Conservation (phyloP, 2,329 filamentous ascomycete species). For the Alternaria sp. region DNA sequence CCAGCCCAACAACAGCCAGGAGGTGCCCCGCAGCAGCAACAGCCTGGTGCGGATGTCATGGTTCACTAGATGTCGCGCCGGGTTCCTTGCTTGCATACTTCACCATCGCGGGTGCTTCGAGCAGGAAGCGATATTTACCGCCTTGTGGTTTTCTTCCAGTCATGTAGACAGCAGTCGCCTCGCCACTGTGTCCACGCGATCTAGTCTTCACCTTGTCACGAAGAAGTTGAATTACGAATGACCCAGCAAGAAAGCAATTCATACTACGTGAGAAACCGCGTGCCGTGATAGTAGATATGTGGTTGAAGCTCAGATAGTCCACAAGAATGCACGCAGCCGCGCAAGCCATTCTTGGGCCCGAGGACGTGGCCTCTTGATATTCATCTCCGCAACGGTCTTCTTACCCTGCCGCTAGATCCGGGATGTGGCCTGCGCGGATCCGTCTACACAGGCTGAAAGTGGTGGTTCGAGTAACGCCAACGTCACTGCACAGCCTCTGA, state of each 20-base stretch:
- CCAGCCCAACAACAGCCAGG: constrained; percentile 32
- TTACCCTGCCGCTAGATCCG: constrained; percentile 11
- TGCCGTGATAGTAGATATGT: neutral
- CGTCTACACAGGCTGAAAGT: constrained; percentile 18
- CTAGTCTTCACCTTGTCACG: constrained; percentile 3
- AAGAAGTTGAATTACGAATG: neutral
- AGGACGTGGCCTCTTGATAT: constrained; percentile 10
- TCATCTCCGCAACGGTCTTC: constrained; percentile 18
- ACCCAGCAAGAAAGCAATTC: neutral
- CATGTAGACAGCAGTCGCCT: neutral
- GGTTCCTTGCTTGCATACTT: constrained; percentile 1
- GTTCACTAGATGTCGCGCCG: constrained; percentile 40
- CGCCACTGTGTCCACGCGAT: neutral
- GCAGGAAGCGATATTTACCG: neutral
- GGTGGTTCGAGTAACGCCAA: constrained; percentile 25
- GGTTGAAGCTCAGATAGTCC: neutral
- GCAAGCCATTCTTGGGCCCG: constrained; percentile 22
- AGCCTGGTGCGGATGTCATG: constrained; percentile 47
- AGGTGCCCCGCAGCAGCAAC: constrained; percentile 27
- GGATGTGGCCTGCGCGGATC: constrained; percentile 15
- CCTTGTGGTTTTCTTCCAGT: neutral
- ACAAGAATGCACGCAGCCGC: constrained; percentile 1
- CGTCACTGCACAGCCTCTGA: constrained; percentile 31
- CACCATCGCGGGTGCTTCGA: neutral
- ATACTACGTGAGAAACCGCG: neutral